Conservation (phyloP, 345 rosid genomes). For the Linum usitatissimum region DNA sequence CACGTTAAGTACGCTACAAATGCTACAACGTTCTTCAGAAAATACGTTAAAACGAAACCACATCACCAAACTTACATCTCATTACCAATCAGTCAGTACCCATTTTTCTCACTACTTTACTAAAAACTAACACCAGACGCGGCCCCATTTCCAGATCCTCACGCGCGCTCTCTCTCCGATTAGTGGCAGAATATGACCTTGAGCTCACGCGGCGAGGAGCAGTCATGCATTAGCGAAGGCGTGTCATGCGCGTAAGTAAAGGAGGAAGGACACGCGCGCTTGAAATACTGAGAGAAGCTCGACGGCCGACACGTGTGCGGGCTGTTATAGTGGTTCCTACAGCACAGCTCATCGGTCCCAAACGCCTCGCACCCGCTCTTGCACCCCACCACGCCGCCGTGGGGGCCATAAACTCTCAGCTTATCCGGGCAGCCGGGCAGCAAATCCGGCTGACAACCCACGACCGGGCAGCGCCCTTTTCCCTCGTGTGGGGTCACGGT, state of each 20-base stretch:
- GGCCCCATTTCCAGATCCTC: too few species aligned
- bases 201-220: conserved; percentile 82
- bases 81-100: too few species aligned
- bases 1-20: too few species aligned
- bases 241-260: conserved; percentile 75
- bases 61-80: too few species aligned
- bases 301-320: conserved; percentile 62
- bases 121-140: too few species aligned
- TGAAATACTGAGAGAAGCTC: conserved; percentile 58
- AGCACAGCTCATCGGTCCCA: conserved; percentile 74
- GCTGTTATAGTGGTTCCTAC: conserved; percentile 65
- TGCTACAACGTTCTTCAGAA: too few species aligned
- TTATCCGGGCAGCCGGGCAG: conserved; percentile 48
- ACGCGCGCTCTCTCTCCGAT: background rate
- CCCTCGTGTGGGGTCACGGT: conserved; percentile 95
- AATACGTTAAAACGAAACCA: too few species aligned
- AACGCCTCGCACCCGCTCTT: conserved; percentile 84
- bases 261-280: conserved; percentile 76
- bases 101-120: too few species aligned
- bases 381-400: conserved; percentile 70
- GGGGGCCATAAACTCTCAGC: conserved; percentile 34
- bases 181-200: conserved; percentile 93
- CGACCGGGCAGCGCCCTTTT: conserved; percentile 68
- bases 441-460: conserved; percentile 61
- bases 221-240: conserved; percentile 78